phyloP scores from a whole-genome alignment of 1,139 yeast species.

The Saccharomyces hybrid region DNA sequence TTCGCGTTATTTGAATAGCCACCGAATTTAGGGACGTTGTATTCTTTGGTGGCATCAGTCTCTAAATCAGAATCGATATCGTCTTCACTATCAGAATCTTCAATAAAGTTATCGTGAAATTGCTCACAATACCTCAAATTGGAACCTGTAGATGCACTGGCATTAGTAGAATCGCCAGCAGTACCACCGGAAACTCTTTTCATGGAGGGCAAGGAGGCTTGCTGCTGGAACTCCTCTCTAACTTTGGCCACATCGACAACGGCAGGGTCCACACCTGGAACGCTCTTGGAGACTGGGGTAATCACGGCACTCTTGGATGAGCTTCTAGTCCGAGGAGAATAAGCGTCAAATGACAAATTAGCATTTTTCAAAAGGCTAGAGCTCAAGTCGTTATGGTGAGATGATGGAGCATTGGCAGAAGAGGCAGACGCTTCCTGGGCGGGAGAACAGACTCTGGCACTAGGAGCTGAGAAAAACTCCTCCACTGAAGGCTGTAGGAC shows the following conservation, averaged over 20 bases:
- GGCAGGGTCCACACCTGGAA: slow-evolving; percentile 16
- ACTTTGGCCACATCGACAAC: slow-evolving; percentile 20
- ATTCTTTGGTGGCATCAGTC: slow-evolving; percentile 6
- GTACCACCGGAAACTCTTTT: slow-evolving; percentile 21
- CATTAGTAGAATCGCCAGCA: slow-evolving; percentile 6
- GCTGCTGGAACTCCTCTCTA: slow-evolving; percentile 16
- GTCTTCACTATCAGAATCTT: too few relatives aligned
- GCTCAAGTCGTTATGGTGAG: slow-evolving; percentile 1
- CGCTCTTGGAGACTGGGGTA: slow-evolving; percentile 18
- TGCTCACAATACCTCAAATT: too few relatives aligned
- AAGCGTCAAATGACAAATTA: slow-evolving; percentile 14
- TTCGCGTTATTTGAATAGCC: slow-evolving; percentile 52
- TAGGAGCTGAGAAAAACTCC: background rate
- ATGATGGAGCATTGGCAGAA: background rate
- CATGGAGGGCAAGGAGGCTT: slow-evolving; percentile 20
- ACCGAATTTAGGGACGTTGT: slow-evolving; percentile 55
- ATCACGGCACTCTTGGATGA: slow-evolving; percentile 14
- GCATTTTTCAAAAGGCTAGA: background rate
- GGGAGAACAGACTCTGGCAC: background rate
- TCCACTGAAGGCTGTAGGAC: background rate
- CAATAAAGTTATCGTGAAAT: too few relatives aligned
- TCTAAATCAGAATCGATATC: too few relatives aligned
- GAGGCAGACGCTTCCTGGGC: background rate
- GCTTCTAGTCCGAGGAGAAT: slow-evolving; percentile 8
- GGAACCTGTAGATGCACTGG: too few relatives aligned